phyloP scores from a whole-genome alignment of 1,139 yeast species.

The Saccharomyces uvarum region DNA sequence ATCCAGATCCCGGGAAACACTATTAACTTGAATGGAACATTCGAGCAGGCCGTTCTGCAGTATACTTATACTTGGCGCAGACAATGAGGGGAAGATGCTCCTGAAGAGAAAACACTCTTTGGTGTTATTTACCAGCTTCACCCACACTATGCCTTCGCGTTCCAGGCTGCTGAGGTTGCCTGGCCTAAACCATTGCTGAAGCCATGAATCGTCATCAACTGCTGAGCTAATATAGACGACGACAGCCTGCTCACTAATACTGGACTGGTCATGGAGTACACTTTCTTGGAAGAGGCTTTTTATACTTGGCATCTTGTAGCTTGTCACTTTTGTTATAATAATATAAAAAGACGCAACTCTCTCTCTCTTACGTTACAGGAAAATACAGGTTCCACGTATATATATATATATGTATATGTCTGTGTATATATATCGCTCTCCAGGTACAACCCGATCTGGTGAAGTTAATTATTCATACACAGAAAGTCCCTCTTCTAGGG shows the following conservation, averaged over 20 bases:
- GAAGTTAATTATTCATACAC: not conserved
- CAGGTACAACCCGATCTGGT: not conserved
- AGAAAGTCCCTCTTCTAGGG: not conserved
- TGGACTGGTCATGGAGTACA: not conserved
- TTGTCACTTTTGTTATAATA: not conserved
- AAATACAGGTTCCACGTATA: not conserved
- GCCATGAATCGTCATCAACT: not conserved
- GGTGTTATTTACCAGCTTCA: not conserved
- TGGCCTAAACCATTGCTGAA: not conserved
- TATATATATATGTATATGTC: not conserved
- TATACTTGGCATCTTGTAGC: not conserved
- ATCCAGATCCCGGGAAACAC: not conserved
- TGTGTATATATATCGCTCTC: no score
- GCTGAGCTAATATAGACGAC: not conserved
- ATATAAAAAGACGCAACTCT: not conserved
- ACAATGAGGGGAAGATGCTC: not conserved
- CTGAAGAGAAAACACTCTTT: not conserved
- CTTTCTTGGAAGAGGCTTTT: not conserved
- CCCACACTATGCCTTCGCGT: not conserved
- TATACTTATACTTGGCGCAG: not conserved
- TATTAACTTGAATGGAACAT: not conserved
- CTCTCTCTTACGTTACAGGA: not conserved
- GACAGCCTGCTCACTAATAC: not conserved
- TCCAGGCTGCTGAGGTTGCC: not conserved
- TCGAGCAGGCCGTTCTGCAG: not conserved